These are phyloP conservation scores for Actinidia polygama DNA, from an alignment of 179 eudicot genomes.

Conservation along the genomic window DNA sequence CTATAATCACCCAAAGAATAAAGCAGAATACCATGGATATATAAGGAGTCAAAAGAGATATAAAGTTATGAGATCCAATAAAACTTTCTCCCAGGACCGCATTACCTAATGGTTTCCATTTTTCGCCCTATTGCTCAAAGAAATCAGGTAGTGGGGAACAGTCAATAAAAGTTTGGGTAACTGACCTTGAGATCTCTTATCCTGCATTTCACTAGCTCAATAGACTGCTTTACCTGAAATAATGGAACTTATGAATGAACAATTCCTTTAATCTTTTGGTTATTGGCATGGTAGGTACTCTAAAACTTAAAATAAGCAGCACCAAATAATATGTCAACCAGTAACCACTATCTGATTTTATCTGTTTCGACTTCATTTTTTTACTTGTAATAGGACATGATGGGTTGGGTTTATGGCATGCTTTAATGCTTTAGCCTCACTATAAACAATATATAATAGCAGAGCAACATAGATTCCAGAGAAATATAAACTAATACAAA, in stretches of 20 bases:
- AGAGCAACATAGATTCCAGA: neutral
- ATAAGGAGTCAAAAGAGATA: neutral
- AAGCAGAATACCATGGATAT: constrained; percentile 10
- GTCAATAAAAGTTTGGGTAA: neutral
- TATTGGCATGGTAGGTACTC: neutral
- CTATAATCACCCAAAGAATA: constrained; percentile 40
- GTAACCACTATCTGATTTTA: neutral
- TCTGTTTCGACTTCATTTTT: constrained; percentile 5
- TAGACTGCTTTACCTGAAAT: constrained; percentile 59
- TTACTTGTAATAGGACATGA: neutral
- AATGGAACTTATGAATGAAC: constrained; percentile 21
- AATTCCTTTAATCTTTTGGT: neutral
- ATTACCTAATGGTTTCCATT: neutral
- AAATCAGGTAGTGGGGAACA: constrained; percentile 5
- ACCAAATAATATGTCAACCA: neutral
- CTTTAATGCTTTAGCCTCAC: constrained; percentile 14
- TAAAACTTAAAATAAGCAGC: neutral
- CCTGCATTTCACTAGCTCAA: constrained; percentile 48
- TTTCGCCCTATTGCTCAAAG: neutral
- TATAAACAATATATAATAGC: neutral
- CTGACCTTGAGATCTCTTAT: constrained; percentile 48
- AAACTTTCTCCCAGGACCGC: neutral
- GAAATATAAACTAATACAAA: neutral
- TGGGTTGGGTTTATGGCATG: constrained; percentile 2
- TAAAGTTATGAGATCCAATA: neutral